Percentiles rank a stretch among this genome's conserved stretches.
Conservation (phyloP, 202 grass and related monocot species). For the Sporobolus alterniflorus region DNA sequence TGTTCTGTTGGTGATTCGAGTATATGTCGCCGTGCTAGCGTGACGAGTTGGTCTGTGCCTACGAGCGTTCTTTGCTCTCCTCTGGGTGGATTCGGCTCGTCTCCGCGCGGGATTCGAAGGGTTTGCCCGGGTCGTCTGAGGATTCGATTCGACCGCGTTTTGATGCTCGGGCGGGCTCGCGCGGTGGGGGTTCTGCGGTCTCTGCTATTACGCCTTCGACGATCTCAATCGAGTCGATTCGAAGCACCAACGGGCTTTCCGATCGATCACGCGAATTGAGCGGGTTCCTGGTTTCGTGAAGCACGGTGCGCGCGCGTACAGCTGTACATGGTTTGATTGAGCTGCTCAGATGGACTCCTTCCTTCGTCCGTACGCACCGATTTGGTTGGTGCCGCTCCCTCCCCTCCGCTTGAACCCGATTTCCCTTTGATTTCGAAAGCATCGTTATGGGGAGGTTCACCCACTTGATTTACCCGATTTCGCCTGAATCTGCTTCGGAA, state of each 20-base stretch:
- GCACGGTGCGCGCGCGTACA: too few species aligned
- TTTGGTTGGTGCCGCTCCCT: background rate
- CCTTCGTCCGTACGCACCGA: background rate
- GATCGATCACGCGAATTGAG: constrained; percentile 1
- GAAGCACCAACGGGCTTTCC: constrained; percentile 4
- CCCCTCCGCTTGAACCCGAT: background rate
- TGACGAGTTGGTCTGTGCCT: background rate
- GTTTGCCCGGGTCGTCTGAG: constrained; percentile 9
- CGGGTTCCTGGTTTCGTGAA: background rate
- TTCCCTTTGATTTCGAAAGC: constrained; percentile 10
- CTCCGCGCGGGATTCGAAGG: background rate
- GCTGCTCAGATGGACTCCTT: background rate
- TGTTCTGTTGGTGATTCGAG: constrained; percentile 13
- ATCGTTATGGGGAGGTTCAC: background rate
- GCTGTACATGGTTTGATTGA: background rate
- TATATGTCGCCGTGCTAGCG: background rate
- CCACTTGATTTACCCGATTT: background rate
- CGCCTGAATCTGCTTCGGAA: background rate
- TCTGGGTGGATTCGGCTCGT: constrained; percentile 1
- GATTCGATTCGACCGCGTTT: constrained; percentile 31
- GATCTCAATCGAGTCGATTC: background rate
- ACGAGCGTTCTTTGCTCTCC: background rate
- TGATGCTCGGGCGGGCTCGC: background rate
- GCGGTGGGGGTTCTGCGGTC: constrained; percentile 17
- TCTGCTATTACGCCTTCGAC: background rate